A percentile compares a stretch with the other conserved stretches of the same genome.
phyloP scores from a whole-genome alignment of 192 early-diverging fungal species.

The Entomortierella parvispora region DNA sequence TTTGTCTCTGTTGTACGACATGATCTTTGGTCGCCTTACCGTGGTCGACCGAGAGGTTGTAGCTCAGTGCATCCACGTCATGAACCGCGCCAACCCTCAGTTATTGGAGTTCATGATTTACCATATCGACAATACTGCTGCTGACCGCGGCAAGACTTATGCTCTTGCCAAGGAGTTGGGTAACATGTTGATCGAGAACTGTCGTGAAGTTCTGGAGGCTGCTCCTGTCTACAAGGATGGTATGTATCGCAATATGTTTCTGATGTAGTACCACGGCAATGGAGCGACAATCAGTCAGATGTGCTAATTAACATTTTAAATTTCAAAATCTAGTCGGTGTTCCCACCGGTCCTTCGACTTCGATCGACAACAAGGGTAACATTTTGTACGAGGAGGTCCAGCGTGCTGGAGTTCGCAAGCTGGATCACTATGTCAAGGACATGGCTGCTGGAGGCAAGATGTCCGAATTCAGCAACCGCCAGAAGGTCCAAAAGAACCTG shows the following conservation, averaged over 20 bases:
- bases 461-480: conserved; percentile 79
- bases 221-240: conserved; percentile 92
- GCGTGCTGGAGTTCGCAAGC: conserved; percentile 85
- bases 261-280: no score
- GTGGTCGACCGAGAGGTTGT: conserved; percentile 93
- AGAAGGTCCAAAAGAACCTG: conserved; percentile 82
- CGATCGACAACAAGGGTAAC: conserved; percentile 82
- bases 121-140: conserved; percentile 81
- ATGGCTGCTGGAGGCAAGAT: conserved; percentile 80
- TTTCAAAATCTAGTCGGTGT: conserved; percentile 69
- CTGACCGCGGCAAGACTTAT: conserved; percentile 84
- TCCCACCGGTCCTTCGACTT: conserved; percentile 86
- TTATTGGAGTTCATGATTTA: conserved; percentile 90
- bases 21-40: conserved; percentile 88
- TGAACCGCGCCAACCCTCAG: conserved; percentile 87
- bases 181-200: conserved; percentile 89
- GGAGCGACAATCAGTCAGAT: no score
- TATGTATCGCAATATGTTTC: conserved; percentile 56
- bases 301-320: conserved; percentile 14
- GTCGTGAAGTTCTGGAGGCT: conserved; percentile 78
- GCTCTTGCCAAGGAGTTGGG: conserved; percentile 82
- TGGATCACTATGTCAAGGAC: conserved; percentile 92
- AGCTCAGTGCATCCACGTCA: conserved; percentile 89
- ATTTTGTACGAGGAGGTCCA: conserved; percentile 88
- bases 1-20: conserved; percentile 89